phyloP scores from a whole-genome alignment of 2,329 filamentous ascomycete species.

The Verticillium dahliae region DNA sequence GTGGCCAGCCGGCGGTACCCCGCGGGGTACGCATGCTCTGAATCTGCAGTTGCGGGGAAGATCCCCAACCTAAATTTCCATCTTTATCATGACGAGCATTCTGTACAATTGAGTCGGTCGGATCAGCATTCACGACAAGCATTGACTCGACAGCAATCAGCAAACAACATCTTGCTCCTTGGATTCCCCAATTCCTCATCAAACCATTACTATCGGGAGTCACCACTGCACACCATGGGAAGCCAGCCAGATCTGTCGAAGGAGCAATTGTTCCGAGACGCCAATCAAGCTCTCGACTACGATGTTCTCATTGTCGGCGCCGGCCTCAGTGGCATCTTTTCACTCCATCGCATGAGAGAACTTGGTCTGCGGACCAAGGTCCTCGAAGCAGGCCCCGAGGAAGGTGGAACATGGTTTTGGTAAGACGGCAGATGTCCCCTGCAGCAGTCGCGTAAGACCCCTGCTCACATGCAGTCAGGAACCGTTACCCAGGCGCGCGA shows the following conservation, averaged over 20 bases:
- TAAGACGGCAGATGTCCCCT: constrained; percentile 5
- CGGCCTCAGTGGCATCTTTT: constrained; percentile 33
- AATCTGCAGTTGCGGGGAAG: too few species aligned
- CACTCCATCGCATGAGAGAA: constrained; percentile 31
- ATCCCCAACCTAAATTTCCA: too few species aligned
- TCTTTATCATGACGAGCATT: too few species aligned
- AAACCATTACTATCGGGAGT: too few species aligned
- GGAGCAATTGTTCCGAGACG: not conserved
- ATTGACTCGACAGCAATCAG: not conserved
- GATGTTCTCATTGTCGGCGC: constrained; percentile 32
- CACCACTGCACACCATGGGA: not conserved
- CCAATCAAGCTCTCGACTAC: constrained; percentile 17
- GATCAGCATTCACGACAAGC: too few species aligned
- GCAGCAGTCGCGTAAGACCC: not conserved
- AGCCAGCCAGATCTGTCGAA: not conserved
- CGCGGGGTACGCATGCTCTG: too few species aligned
- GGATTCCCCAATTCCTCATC: too few species aligned
- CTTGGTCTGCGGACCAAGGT: constrained; percentile 26
- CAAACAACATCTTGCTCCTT: too few species aligned
- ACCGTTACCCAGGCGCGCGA: constrained; percentile 37
- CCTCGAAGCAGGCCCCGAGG: constrained; percentile 30
- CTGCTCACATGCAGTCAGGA: constrained; percentile 11
- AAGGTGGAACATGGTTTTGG: constrained; percentile 41
- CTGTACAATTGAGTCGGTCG: too few species aligned
- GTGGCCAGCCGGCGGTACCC: too few species aligned